Conservation (phyloP, 2,329 filamentous ascomycete genomes). For the Epichloe typhina region DNA sequence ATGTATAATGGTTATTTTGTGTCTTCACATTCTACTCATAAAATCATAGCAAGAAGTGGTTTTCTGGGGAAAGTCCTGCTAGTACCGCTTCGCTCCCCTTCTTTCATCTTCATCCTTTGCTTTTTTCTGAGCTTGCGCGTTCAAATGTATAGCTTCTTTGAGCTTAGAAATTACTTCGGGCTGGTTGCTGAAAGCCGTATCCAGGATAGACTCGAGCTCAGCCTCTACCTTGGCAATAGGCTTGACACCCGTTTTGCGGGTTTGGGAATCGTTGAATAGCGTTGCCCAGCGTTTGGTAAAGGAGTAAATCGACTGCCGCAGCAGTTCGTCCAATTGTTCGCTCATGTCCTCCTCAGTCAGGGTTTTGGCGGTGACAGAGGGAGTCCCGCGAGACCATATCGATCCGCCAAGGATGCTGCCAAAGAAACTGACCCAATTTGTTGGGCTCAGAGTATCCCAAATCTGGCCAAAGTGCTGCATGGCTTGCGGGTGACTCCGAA, state of each 20-base stretch:
- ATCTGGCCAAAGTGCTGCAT: constrained; percentile 53
- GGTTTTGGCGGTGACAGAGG: constrained; percentile 24
- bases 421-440: constrained; percentile 47
- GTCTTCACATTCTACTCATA: not conserved
- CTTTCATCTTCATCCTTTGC: constrained; percentile 24
- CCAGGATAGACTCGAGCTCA: constrained; percentile 43
- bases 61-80: not conserved
- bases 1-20: not conserved
- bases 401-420: constrained; percentile 43
- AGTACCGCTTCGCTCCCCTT: constrained; percentile 16
- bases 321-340: constrained; percentile 49
- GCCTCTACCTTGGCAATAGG: constrained; percentile 39
- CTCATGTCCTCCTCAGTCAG: constrained; percentile 44
- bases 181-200: constrained; percentile 44
- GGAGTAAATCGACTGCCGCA: constrained; percentile 48
- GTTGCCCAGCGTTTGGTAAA: constrained; percentile 49
- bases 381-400: constrained; percentile 29
- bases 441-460: constrained; percentile 48
- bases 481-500: constrained; percentile 33
- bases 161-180: constrained; percentile 46
- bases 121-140: constrained; percentile 39
- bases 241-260: constrained; percentile 34
- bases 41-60: not conserved
- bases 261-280: constrained; percentile 34
- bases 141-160: constrained; percentile 47